Base-by-base conservation (phyloP, 1,139 yeast genomes). In the Schizosaccharomyces versatilis region DNA sequence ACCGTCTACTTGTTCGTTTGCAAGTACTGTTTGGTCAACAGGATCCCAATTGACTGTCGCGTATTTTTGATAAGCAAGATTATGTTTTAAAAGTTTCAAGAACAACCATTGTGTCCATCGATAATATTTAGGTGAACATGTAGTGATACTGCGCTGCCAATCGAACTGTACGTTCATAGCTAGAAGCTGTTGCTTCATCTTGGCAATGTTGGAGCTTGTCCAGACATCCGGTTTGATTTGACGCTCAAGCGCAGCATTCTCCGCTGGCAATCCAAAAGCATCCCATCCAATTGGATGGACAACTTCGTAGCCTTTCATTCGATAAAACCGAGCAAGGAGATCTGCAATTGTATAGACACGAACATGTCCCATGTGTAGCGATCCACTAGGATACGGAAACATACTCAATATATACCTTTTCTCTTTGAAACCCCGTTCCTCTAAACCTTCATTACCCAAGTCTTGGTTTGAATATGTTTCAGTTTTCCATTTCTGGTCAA, bases 251-350 rank as follows among this genome's bases (percentile, higher is more conserved):
- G 98, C 98, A 0, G 98, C 98, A 67, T 90, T 90, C 65, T 90
- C 98, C 0, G 98, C 98, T 0, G 98, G 98, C 47, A 90, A 71
- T 0, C 98, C 98, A 71, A 90, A 90, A 0, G 97, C 95, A 71
- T 90, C 98, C 96, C 97, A 90, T 0, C 98, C 98, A 94, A 90
- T 88, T 0, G 98, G 96, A 65, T 90, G 95, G 6, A 88, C 19
- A 24, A 54, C 56, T 38, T 54, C 36, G 24, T n/a, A 54, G 0
- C 95, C 96, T 56, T 75, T 76, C 68, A 84, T 74, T 59, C 93
- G 71, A 61, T 84, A 77, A 67, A 77, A 90, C 60, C 97, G 70
- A 1, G 94, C 77, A 44, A 90, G 66, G 0, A 80, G 82, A 66
- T 90, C 98, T 62, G 90, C 80, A 48, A 90, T 85, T 1, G 95